These are phyloP conservation scores for Mycena metata DNA, from an alignment of 768 basidiomycete species.

Conservation along the genomic window DNA sequence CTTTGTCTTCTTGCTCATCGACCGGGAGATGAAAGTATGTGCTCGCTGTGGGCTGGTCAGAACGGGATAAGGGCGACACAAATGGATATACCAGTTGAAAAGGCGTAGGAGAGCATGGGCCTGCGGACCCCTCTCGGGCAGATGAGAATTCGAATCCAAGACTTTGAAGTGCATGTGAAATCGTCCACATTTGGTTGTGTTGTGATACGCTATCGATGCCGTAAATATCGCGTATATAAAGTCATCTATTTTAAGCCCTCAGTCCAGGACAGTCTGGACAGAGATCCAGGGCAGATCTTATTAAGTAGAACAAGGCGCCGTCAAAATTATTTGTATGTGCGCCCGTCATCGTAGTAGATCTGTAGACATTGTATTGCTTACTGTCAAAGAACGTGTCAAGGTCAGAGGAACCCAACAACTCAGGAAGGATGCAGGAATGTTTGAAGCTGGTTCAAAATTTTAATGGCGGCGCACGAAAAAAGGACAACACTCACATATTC, in stretches of 20 bases:
- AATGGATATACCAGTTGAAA: conserved; percentile 54
- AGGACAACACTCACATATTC: conserved; percentile 76
- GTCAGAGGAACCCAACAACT: neutral
- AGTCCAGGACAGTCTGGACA: no score
- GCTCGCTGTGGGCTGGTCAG: conserved; percentile 57
- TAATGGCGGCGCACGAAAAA: conserved; percentile 14
- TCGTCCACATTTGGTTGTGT: no score
- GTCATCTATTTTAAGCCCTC: no score
- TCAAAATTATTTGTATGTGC: neutral
- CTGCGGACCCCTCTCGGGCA: conserved; percentile 5
- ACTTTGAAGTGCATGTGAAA: conserved; percentile 15
- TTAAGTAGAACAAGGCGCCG: no score
- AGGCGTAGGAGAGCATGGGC: conserved; percentile 61
- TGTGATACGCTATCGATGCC: no score
- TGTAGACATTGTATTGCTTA: no score
- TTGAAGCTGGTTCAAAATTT: conserved; percentile 49
- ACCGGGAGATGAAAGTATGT: conserved; percentile 75
- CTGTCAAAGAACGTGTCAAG: no score
- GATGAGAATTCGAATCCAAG: neutral
- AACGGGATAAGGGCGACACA: conserved; percentile 3
- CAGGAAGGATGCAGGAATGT: conserved; percentile 59
- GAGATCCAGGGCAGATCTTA: no score
- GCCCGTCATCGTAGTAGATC: no score
- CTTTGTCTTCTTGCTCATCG: conserved; percentile 67
- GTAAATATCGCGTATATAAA: no score